phyloP scores from a whole-genome alignment of 106 monocot species.

The Acorus calamus region DNA sequence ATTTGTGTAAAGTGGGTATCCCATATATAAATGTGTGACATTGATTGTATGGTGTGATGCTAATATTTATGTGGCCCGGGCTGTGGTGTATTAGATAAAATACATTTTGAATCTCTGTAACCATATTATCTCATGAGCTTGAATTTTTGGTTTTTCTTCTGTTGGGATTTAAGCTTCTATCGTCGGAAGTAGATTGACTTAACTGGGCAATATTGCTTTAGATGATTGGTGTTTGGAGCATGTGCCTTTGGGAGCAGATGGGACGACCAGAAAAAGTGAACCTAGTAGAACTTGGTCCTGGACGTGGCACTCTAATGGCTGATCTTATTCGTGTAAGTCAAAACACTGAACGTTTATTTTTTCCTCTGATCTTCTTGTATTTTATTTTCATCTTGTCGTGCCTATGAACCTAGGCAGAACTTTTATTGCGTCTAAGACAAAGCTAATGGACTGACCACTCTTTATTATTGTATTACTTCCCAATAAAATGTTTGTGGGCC shows the following conservation, averaged over 20 bases:
- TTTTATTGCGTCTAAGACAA: too few species aligned
- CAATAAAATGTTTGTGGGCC: not conserved
- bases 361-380: not conserved
- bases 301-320: conserved; percentile 88
- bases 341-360: not conserved
- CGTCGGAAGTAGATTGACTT: not conserved
- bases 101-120: too few species aligned
- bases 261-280: conserved; percentile 65
- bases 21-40: too few species aligned
- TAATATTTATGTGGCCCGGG: too few species aligned
- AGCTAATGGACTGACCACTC: too few species aligned
- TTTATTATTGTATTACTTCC: not conserved
- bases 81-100: too few species aligned
- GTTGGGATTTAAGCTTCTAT: too few species aligned
- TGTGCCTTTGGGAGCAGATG: conserved; percentile 97
- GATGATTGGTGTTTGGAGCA: conserved; percentile 96
- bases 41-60: too few species aligned
- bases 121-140: not conserved
- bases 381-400: too few species aligned
- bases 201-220: conserved; percentile 11
- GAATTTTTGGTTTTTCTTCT: not conserved
- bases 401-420: too few species aligned
- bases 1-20: too few species aligned
- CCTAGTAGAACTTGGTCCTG: conserved; percentile 94
- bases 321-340: conserved; percentile 86